phyloP scores from a whole-genome alignment of 176 grass and related monocot genomes.

The Juncus effusus region DNA sequence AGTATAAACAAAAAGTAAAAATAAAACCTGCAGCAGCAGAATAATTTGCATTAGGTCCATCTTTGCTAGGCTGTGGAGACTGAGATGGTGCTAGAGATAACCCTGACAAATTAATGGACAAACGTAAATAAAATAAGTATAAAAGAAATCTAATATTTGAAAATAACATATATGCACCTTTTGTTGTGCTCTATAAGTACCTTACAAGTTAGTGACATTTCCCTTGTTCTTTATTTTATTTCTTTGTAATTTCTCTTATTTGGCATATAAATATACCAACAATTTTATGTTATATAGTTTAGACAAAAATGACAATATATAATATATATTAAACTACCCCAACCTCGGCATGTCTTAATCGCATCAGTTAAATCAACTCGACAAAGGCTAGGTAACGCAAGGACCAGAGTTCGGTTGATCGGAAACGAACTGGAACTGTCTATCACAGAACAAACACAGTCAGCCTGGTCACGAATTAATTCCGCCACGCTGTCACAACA shows the following conservation, averaged over 20 bases:
- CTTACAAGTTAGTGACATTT: too few species aligned
- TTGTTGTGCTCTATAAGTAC: too few species aligned
- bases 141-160: neutral
- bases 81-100: conserved; percentile 19
- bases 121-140: conserved; percentile 9
- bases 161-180: neutral
- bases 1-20: neutral
- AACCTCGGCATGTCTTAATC: conserved; percentile 45
- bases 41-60: neutral
- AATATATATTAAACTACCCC: neutral
- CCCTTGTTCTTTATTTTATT: too few species aligned
- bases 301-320: too few species aligned
- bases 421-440: conserved; percentile 38
- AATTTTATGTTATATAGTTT: too few species aligned
- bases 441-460: conserved; percentile 66
- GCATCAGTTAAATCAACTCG: conserved; percentile 43
- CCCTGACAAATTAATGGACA: neutral
- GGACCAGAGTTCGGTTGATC: conserved; percentile 50
- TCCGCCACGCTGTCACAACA: conserved; percentile 67
- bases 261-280: too few species aligned
- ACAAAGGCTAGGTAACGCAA: conserved; percentile 57
- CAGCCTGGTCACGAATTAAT: conserved; percentile 56
- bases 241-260: too few species aligned
- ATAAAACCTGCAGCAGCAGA: conserved; percentile 20
- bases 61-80: conserved; percentile 23